These are phyloP conservation scores for Colletotrichum gigasporum DNA, from an alignment of 2,329 filamentous ascomycete species.

Conservation along the genomic window DNA sequence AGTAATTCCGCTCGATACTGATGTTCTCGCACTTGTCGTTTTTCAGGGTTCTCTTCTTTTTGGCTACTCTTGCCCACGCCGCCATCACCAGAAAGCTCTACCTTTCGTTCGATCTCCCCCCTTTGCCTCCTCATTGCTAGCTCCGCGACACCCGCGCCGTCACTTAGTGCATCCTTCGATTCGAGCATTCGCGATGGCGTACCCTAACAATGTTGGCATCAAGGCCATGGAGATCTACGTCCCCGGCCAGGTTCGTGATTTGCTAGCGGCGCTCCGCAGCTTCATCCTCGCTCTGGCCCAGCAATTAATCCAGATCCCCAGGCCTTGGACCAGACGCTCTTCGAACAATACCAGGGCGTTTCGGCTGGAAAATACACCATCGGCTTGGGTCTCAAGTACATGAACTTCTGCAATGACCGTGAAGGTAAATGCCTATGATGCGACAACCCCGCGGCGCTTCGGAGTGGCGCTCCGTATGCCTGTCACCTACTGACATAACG, in stretches of 20 bases:
- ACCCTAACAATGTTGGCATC: constrained; percentile 88
- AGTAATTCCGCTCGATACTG: not conserved
- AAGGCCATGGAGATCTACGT: constrained; percentile 94
- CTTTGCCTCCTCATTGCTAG: not conserved
- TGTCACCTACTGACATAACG: constrained; percentile 60
- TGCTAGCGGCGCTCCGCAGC: constrained; percentile 34
- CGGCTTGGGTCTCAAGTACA: constrained; percentile 88
- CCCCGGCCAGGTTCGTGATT: constrained; percentile 76
- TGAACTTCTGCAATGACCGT: constrained; percentile 91
- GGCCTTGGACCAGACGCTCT: constrained; percentile 85
- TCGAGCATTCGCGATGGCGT: constrained; percentile 64
- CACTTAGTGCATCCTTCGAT: not conserved
- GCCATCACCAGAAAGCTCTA: not conserved
- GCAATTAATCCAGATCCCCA: constrained; percentile 42
- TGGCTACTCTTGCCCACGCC: not conserved
- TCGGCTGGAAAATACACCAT: constrained; percentile 88
- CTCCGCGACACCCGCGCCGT: not conserved
- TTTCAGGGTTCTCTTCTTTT: too few species aligned
- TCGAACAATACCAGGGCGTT: constrained; percentile 88
- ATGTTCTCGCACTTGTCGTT: not conserved
- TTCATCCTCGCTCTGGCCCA: not conserved
- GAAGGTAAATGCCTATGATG: constrained; percentile 68
- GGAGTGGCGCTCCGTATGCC: constrained; percentile 63
- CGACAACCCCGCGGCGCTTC: constrained; percentile 21
- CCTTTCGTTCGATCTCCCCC: not conserved